phyloP scores from a whole-genome alignment of 2,329 filamentous ascomycete genomes.

The Neofusicoccum kwambonambiense region DNA sequence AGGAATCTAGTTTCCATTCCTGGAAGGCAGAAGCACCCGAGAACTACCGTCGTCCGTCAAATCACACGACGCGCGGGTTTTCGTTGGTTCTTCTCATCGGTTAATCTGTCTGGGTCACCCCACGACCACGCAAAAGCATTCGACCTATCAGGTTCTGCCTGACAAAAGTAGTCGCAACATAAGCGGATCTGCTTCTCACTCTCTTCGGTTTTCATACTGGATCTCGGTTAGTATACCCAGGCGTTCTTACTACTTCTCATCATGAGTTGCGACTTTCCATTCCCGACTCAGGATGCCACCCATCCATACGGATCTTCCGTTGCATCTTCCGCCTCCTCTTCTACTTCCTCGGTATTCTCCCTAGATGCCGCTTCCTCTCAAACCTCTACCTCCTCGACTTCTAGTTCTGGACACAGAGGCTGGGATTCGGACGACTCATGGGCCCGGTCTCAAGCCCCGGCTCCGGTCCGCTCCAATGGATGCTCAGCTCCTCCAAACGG shows the following conservation, averaged over 20 bases:
- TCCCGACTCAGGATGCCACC: constrained; percentile 27
- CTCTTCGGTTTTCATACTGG: constrained; percentile 16
- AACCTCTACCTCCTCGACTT: constrained; percentile 53
- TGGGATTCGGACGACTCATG: constrained; percentile 43
- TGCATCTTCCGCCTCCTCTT: constrained; percentile 73
- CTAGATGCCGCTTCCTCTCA: constrained; percentile 63
- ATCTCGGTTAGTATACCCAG: constrained; percentile 18
- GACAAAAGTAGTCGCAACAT: constrained; percentile 19
- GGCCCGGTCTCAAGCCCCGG: constrained; percentile 26
- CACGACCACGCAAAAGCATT: constrained; percentile 28
- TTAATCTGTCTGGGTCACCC: constrained; percentile 38
- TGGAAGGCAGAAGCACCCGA: constrained; percentile 17
- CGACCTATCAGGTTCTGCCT: constrained; percentile 20
- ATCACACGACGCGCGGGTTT: constrained; percentile 36
- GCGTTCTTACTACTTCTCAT: constrained; percentile 23
- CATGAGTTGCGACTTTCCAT: constrained; percentile 38
- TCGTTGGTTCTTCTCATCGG: constrained; percentile 41
- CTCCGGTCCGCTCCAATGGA: constrained; percentile 25
- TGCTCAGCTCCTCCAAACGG: constrained; percentile 28
- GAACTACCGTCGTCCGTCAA: constrained; percentile 20
- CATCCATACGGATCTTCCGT: constrained; percentile 68
- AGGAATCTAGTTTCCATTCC: not conserved
- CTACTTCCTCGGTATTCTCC: constrained; percentile 76
- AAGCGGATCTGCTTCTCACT: constrained; percentile 21
- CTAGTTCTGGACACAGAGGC: constrained; percentile 56